A percentile compares a stretch with the other conserved stretches of the same genome.
Conservation (phyloP, 2,329 filamentous ascomycete genomes). For the Monosporascus sp. region DNA sequence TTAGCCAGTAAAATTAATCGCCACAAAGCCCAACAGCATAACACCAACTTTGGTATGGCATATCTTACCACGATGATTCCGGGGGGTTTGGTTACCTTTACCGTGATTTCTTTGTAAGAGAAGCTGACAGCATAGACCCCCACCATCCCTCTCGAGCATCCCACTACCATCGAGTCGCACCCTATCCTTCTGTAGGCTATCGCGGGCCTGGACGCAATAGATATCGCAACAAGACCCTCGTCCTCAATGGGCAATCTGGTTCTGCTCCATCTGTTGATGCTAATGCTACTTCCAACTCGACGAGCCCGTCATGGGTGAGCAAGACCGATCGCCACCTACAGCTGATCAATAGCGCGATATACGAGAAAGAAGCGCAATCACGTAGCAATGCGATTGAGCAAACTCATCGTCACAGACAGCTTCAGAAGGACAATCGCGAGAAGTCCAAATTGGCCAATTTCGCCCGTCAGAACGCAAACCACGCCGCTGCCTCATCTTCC, state of each 20-base stretch:
- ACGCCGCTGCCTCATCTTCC: conserved; percentile 22
- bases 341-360: conserved; percentile 75
- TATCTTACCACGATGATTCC: background rate
- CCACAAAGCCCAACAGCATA: conserved; percentile 61
- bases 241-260: conserved; percentile 24
- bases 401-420: conserved; percentile 54
- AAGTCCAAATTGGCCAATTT: conserved; percentile 49
- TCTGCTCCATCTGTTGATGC: conserved; percentile 18
- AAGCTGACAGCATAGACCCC: conserved; percentile 6
- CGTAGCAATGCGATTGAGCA: conserved; percentile 68
- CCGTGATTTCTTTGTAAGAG: background rate
- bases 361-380: conserved; percentile 66
- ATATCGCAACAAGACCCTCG: conserved; percentile 28
- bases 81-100: background rate
- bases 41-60: conserved; percentile 25
- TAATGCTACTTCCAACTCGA: conserved; percentile 29
- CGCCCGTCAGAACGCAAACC: conserved; percentile 31
- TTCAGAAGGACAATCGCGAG: conserved; percentile 50
- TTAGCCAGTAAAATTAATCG: conserved; percentile 66
- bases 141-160: conserved; percentile 12
- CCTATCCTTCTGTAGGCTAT: conserved; percentile 22
- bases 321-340: conserved; percentile 74
- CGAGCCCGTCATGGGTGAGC: conserved; percentile 56
- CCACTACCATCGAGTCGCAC: conserved; percentile 19
- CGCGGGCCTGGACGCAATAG: conserved; percentile 9